Base-by-base conservation (phyloP, 1,139 yeast genomes). In the Kodamaea plutei region DNA sequence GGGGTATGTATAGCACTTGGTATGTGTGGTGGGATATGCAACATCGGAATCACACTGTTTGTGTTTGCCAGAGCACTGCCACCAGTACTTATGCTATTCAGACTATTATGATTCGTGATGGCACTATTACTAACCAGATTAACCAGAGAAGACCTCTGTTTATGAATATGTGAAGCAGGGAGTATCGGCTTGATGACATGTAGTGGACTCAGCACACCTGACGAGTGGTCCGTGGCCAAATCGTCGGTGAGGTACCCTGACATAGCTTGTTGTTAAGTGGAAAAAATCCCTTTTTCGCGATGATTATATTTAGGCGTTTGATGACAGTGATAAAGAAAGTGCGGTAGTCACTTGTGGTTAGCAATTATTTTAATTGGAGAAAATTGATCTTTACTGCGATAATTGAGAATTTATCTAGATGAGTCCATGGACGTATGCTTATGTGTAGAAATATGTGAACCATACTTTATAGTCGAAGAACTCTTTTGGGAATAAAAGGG, bases 151-250 rank as follows among this genome's bases (percentile, higher is more conserved):
- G 24, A 10, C 14, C 21, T 29, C 13, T 15, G 20, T 12, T 9
- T 14, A 8, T 21, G 26, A 5, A n/a, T 29, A 20, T 35, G 23
- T 8, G 58, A 54, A 16, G 53, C 59, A 18, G 42, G 47, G 16
- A 26, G 11, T 6, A 41, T 37, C 2, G 54, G 58, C 30, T 44
- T 48, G 26, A 44, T 33, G 11, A 54, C 35, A 31, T 43, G 51
- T 12, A 62, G 56, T 25, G 57, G 54, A 18, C 49, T 42, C 22
- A 57, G 44, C 5, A 35, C 32, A 6, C 45, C 45, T 13, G 47
- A 43, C 22, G 41, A 41, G 26, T 48, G 50, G 25, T 47, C 45
- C 31, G 49, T 43, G 27, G 36, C 35, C 23, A 30, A 15, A 28
- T 43, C 47, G 30, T 48, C 56, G 25, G 43, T 44, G 32, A 36